phyloP scores from a whole-genome alignment of 2,329 filamentous ascomycete species.

The Colletotrichum sp. region DNA sequence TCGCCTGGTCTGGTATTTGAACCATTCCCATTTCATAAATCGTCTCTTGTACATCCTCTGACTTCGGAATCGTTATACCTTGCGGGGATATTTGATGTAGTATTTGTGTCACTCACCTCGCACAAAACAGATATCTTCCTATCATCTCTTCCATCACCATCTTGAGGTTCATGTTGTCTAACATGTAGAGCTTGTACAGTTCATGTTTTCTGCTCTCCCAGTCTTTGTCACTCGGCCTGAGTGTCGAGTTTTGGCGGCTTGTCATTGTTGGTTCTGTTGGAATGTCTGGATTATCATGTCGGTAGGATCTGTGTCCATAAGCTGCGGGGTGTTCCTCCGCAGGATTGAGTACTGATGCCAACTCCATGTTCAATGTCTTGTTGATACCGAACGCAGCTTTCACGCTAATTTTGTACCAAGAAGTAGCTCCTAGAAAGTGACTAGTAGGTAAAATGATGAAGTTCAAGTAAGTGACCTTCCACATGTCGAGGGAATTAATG shows the following conservation, averaged over 20 bases:
- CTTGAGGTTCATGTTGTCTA: background rate
- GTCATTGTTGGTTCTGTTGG: background rate
- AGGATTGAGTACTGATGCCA: background rate
- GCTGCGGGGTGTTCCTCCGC: too few species aligned
- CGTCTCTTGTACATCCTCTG: background rate
- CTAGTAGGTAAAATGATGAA: rapidly evolving
- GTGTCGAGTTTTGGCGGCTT: background rate
- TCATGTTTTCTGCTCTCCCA: background rate
- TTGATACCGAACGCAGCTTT: background rate
- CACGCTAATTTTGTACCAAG: background rate
- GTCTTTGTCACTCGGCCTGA: background rate
- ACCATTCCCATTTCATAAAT: background rate
- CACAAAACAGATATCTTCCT: background rate
- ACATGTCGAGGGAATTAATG: rapidly evolving
- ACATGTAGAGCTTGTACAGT: background rate
- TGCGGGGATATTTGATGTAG: rapidly evolving
- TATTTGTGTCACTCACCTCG: background rate
- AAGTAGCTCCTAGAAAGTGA: rapidly evolving
- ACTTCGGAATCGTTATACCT: background rate
- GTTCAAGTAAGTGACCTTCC: background rate
- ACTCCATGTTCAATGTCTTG: background rate
- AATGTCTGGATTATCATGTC: rapidly evolving
- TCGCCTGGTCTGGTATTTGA: background rate
- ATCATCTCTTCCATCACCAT: background rate
- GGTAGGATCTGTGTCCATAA: rapidly evolving